These are phyloP conservation scores for Ajuga chamaepitys DNA, from an alignment of 257 asterid species.

Conservation along the genomic window DNA sequence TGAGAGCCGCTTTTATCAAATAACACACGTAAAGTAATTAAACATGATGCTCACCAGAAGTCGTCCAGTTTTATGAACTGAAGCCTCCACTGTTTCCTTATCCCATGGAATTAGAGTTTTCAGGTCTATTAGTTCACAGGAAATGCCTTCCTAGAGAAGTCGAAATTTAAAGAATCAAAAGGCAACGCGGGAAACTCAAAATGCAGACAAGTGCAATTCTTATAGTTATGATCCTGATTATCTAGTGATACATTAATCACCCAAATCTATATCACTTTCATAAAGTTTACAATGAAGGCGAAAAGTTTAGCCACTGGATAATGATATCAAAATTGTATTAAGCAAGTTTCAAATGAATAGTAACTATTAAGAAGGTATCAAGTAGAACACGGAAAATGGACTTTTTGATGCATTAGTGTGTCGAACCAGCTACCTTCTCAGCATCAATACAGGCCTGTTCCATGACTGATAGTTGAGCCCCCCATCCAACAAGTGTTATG, in stretches of 20 bases:
- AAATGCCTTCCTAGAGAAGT: conserved; percentile 73
- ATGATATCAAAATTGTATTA: neutral
- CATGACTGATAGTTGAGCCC: conserved; percentile 86
- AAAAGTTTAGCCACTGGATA: neutral
- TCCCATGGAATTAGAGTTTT: conserved; percentile 96
- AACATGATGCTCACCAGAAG: conserved; percentile 55
- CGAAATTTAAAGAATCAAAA: conserved; percentile 1
- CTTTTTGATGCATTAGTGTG: neutral
- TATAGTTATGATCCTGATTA: neutral
- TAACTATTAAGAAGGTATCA: neutral
- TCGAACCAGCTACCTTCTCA: conserved; percentile 54
- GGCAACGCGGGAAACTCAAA: neutral
- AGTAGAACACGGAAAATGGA: neutral
- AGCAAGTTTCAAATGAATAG: neutral
- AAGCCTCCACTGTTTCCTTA: conserved; percentile 91
- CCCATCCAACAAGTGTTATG: conserved; percentile 97
- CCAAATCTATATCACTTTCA: neutral
- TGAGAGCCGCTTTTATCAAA: neutral
- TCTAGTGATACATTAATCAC: neutral
- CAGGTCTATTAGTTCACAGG: conserved; percentile 94
- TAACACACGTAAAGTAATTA: neutral
- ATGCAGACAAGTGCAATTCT: neutral
- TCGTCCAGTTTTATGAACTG: conserved; percentile 90
- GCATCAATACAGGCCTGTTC: conserved; percentile 87
- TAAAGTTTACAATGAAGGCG: neutral